phyloP scores from a whole-genome alignment of 2,329 filamentous ascomycete genomes.

The Chaetoscypha palmicola region DNA sequence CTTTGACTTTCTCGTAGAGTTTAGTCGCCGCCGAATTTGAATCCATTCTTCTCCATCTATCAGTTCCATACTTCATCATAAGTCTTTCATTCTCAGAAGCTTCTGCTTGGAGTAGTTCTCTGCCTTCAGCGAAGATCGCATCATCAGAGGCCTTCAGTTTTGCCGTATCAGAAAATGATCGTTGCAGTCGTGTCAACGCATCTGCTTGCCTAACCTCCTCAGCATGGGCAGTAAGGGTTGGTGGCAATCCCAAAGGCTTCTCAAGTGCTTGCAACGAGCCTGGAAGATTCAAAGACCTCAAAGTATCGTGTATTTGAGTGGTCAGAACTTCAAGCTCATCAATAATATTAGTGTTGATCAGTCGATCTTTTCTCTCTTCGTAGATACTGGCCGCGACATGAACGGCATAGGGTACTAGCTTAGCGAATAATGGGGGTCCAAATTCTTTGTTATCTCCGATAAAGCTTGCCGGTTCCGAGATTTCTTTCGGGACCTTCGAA shows the following conservation, averaged over 20 bases:
- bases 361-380: conserved; percentile 80
- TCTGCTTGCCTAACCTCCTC: conserved; percentile 92
- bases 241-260: conserved; percentile 85
- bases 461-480: conserved; percentile 71
- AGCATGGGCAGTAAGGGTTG: conserved; percentile 77
- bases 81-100: conserved; percentile 75
- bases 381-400: conserved; percentile 95
- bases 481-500: conserved; percentile 70
- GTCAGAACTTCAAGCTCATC: conserved; percentile 78
- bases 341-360: conserved; percentile 83
- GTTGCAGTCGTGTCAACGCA: conserved; percentile 67
- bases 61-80: conserved; percentile 74
- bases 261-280: conserved; percentile 91
- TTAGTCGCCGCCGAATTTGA: conserved; percentile 58
- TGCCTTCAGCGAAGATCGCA: conserved; percentile 75
- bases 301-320: conserved; percentile 67
- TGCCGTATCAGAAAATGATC: conserved; percentile 80
- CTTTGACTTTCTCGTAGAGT: conserved; percentile 36
- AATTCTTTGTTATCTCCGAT: conserved; percentile 76
- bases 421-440: conserved; percentile 78
- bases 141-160: conserved; percentile 79
- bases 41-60: conserved; percentile 68
- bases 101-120: conserved; percentile 69
- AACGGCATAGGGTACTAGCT: conserved; percentile 90
- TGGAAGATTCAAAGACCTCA: conserved; percentile 79